Evolutionary conservation across 805 yeast species (phyloP), one percentile per base, ranked within the genome.

Genomic region (Tetrapisispora namnaoensis): DNA sequence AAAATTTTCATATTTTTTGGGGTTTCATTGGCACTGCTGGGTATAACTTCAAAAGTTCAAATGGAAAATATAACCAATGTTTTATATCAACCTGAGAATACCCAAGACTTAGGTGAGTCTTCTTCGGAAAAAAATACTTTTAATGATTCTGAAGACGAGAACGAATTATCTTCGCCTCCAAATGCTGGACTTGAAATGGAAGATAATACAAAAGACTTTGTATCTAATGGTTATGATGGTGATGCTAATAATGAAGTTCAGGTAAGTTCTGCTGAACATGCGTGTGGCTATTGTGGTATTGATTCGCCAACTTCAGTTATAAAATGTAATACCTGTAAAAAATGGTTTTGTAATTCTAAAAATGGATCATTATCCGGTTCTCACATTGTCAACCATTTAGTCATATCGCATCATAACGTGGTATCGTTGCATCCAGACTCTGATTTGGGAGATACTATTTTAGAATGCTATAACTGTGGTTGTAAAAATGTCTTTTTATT

Each of bases 381-480:
- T 1, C 97, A 90, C 63, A 86, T 90, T 16, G 80, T 90, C 18
- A 85, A 86, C 17, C 97, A 90, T 66, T 68, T 89, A 62, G 95
- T 88, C 28, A 69, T 86, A 55, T 77, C 95, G 1, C 79, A 82
- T 52, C 97, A 90, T 63, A 80, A 82, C 57, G 71, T 66, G 20
- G 88, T 90, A 2, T 73, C 83, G 1, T 73, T 88, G 42, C 96
- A 89, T 63, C 81, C 81, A 36, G 84, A 83, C 24, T 82, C 90
- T 1, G 89, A 86, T 52, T 70, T 89, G 24, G 96, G 96, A n/a
- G 95, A 85, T 47, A 83, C 90, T 6, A 75, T 80, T 1, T 69
- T 90, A 50, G 97, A 90, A 64, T 90, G 97, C 69, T 90, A 89
- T 68, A 83, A 82, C 60, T 90, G 97, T 70, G 96, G 96, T 30